Conservation (phyloP, 768 basidiomycete species). For the Mycena sanguinolenta region DNA sequence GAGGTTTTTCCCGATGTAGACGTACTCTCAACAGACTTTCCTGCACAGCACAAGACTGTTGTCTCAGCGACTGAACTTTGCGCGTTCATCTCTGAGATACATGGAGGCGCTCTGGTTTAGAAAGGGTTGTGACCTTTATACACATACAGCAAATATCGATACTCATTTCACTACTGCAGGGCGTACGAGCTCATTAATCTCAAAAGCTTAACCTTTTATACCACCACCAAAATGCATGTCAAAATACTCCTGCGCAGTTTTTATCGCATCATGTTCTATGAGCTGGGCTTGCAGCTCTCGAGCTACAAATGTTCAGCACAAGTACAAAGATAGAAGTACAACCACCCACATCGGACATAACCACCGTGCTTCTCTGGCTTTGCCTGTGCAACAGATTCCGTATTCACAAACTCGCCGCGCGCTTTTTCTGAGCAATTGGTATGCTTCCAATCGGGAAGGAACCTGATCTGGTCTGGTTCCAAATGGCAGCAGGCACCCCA, state of each 20-base stretch:
- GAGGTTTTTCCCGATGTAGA: too few species aligned
- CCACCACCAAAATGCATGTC: not conserved
- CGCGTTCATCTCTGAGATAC: too few species aligned
- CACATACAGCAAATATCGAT: not conserved
- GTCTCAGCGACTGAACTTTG: too few species aligned
- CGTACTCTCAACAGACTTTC: too few species aligned
- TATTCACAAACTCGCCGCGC: too few species aligned
- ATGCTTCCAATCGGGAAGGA: too few species aligned
- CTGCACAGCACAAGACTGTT: too few species aligned
- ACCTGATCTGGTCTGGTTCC: too few species aligned
- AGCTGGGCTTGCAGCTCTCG: not conserved
- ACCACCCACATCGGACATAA: slow-evolving; percentile 4
- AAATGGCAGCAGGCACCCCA: too few species aligned
- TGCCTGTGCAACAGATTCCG: slow-evolving; percentile 1
- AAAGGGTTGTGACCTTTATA: too few species aligned
- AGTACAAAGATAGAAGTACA: not conserved
- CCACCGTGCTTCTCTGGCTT: not conserved
- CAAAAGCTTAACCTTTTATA: not conserved
- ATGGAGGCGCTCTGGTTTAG: too few species aligned
- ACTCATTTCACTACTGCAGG: slow-evolving; percentile 3
- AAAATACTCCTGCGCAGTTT: slow-evolving; percentile 7
- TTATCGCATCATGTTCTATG: not conserved
- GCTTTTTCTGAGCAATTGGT: too few species aligned
- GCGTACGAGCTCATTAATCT: not conserved
- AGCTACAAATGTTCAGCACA: not conserved